Evolutionary conservation across 2,329 filamentous ascomycete species (phyloP), one percentile per base, ranked within the genome.

Genomic region (Zymoseptoria tritici): DNA sequence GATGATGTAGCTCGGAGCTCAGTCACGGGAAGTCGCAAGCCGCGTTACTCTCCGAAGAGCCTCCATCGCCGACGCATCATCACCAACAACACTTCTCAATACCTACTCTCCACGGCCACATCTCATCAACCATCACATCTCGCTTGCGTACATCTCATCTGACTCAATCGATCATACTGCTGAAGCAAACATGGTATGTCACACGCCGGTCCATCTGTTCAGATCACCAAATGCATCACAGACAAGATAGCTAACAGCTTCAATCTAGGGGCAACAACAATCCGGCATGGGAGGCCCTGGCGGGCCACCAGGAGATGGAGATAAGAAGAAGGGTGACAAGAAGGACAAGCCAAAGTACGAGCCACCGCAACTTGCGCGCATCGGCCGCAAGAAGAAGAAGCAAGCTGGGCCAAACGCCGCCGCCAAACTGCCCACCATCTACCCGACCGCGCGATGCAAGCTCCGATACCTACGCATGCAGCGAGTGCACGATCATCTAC

Each of bases 301-400:
- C 65, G 86, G 85, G 59, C 84, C 82, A 57, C 81, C 80, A 62
- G 86, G 70, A 55, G 71, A 70, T 50, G 88, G 88, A 66, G 88
- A 88, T 80, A 92, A 95, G 72, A 96, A 97, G 84, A 97, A 97
- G 85, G 93, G 78, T 57, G 68, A 69, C 61, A 81, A 81, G 93
- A 97, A 99, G 84, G 93, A 99, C 65, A 99, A 99, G 87, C 94
- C 94, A 74, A 97, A 96, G 89, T 99, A 99, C 82, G 94, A 99
- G 78, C 94, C 94, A 66, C 94, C 94, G 77, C 94, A 94, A 64
- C 99, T 94, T 64, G 97, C 94, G 67, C 90, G 94, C 75, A 88
- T 99, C 75, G 94, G 94, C 62, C 90, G 93, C 73, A 97, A 95
- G 88, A 99, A 99, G 89, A 93, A 92, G 84, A 97, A 90, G 87